Conservation (phyloP, 495 filamentous ascomycete species). For the Talaromyces liani region DNA sequence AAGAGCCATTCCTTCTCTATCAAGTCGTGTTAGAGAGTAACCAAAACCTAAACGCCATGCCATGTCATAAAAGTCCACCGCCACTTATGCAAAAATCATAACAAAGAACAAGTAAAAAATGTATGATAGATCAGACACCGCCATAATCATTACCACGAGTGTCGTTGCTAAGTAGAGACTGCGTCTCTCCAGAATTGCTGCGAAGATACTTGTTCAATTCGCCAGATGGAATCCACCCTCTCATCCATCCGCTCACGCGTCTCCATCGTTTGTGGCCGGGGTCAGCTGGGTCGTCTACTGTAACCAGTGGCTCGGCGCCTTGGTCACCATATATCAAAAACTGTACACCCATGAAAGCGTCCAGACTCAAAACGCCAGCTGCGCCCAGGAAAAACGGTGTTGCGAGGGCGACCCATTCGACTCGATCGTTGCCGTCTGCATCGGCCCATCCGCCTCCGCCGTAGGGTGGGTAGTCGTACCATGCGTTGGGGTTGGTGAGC, state of each 20-base stretch:
- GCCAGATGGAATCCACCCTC: slow-evolving; percentile 54
- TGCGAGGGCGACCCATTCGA: slow-evolving; percentile 51
- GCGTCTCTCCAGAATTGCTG: slow-evolving; percentile 2
- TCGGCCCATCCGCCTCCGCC: slow-evolving; percentile 64
- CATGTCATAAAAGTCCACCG: neutral
- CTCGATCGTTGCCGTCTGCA: slow-evolving; percentile 46
- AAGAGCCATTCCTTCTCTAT: neutral
- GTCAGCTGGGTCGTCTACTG: slow-evolving; percentile 24
- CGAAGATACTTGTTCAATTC: slow-evolving; percentile 1
- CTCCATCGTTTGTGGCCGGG: slow-evolving; percentile 42
- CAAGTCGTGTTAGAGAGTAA: neutral
- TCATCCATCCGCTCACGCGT: slow-evolving; percentile 59
- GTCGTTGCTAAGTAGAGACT: neutral
- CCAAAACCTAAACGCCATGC: neutral
- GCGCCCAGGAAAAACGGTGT: slow-evolving; percentile 68
- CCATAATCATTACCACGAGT: neutral
- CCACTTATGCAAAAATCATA: neutral
- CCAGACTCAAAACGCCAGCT: slow-evolving; percentile 58
- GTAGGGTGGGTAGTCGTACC: slow-evolving; percentile 51
- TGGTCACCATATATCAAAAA: slow-evolving; percentile 52
- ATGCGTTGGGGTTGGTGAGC: slow-evolving; percentile 60
- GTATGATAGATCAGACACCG: neutral
- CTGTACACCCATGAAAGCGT: slow-evolving; percentile 59
- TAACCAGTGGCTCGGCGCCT: slow-evolving; percentile 26
- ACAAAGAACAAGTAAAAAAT: neutral